These are phyloP conservation scores for Stentor coeruleus DNA, from an alignment of 73 alveolate genomes.

Conservation along the genomic window DNA sequence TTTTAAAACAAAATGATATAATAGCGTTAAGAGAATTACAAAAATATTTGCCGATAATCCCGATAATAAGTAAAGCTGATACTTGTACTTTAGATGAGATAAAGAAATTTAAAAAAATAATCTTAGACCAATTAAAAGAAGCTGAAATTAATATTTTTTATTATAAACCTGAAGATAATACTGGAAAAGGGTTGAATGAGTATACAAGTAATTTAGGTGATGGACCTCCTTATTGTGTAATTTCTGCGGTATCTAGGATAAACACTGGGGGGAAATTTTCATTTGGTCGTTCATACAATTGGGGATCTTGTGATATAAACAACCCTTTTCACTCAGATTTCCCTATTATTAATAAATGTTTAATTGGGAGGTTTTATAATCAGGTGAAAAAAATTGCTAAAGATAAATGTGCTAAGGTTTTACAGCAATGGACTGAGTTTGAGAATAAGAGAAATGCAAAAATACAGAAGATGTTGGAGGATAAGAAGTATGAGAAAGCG, in stretches of 20 bases:
- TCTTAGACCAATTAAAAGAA: background rate
- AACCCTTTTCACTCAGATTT: constrained; percentile 20
- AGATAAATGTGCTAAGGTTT: background rate
- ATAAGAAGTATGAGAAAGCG: background rate
- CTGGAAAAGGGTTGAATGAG: too few species aligned
- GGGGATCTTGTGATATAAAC: constrained; percentile 19
- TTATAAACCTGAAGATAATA: background rate
- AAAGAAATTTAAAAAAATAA: background rate
- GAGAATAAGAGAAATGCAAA: background rate
- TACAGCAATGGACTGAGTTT: background rate
- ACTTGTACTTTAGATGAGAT: constrained; percentile 19
- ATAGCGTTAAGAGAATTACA: background rate
- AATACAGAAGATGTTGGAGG: background rate
- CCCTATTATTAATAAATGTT: background rate
- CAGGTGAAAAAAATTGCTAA: background rate
- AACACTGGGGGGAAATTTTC: background rate
- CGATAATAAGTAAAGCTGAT: constrained; percentile 19
- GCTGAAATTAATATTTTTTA: background rate
- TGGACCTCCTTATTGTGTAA: constrained; percentile 16
- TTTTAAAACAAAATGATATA: constrained; percentile 3
- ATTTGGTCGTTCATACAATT: constrained; percentile 11
- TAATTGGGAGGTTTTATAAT: constrained; percentile 12
- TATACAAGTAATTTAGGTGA: too few species aligned
- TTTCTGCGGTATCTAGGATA: background rate
- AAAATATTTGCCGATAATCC: background rate